Evolutionary conservation across 1,284 basidiomycete species (phyloP).

Genomic region (Salmacisia buchloeana): DNA sequence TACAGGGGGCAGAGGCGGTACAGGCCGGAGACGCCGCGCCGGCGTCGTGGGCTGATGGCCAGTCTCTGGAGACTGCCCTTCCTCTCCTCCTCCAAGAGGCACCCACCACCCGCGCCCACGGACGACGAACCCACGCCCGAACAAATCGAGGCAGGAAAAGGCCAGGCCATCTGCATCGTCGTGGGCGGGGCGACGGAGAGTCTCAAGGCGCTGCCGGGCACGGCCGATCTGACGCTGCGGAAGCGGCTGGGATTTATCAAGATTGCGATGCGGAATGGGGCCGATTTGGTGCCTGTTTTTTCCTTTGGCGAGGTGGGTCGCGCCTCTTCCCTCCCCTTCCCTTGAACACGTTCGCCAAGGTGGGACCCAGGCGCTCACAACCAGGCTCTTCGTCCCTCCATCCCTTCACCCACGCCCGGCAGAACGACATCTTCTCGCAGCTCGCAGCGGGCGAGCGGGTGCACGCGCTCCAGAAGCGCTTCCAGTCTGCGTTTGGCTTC

Average conservation of each 20-base stretch:
- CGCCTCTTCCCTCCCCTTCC: slow-evolving; percentile 37
- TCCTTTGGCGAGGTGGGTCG: slow-evolving; percentile 8
- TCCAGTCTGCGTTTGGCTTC: slow-evolving; percentile 87
- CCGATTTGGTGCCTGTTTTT: slow-evolving; percentile 39
- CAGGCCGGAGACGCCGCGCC: too few relatives aligned
- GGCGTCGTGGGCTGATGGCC: too few relatives aligned
- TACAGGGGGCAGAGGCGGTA: not conserved
- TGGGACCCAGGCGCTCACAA: too few relatives aligned
- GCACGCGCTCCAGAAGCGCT: slow-evolving; percentile 77
- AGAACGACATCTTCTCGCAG: slow-evolving; percentile 98
- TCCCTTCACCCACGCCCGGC: slow-evolving; percentile 90
- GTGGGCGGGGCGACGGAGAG: slow-evolving; percentile 94
- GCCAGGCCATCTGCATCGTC: slow-evolving; percentile 68
- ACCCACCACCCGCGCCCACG: not conserved
- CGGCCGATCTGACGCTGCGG: slow-evolving; percentile 82
- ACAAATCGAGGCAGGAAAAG: slow-evolving; percentile 19
- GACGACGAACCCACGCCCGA: not conserved
- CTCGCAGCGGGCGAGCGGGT: slow-evolving; percentile 88
- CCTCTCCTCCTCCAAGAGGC: not conserved
- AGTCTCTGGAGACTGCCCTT: too few relatives aligned
- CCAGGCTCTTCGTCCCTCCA: too few relatives aligned
- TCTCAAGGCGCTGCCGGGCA: slow-evolving; percentile 85
- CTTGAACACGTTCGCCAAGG: slow-evolving; percentile 87
- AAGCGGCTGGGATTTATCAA: slow-evolving; percentile 82
- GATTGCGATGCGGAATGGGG: slow-evolving; percentile 85